phyloP scores from a whole-genome alignment of 176 grass and related monocot genomes.

The Phoenix roebelenii region DNA sequence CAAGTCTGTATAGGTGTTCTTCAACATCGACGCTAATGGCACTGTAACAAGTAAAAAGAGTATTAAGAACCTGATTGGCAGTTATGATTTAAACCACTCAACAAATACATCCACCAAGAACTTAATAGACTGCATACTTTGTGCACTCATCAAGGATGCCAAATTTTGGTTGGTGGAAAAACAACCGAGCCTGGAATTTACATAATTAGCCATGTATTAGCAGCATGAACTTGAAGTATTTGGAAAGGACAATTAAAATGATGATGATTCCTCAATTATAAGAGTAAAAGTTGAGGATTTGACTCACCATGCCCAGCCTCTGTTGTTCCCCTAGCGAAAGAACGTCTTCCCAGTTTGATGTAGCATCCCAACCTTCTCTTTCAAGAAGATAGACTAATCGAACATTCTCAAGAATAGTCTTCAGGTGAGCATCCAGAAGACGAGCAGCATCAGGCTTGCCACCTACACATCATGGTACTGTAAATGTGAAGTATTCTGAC shows the following conservation, averaged over 20 bases:
- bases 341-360: constrained; percentile 86
- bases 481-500: background rate
- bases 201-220: background rate
- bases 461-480: constrained; percentile 24
- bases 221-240: background rate
- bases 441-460: constrained; percentile 29
- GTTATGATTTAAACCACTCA: background rate
- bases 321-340: constrained; percentile 90
- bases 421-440: constrained; percentile 69
- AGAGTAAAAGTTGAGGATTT: background rate
- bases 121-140: constrained; percentile 37
- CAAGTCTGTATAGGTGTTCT: constrained; percentile 86
- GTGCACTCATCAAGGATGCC: constrained; percentile 92
- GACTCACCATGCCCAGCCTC: constrained; percentile 87
- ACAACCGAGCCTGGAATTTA: constrained; percentile 69
- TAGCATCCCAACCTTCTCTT: constrained; percentile 95
- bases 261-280: too few species aligned
- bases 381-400: constrained; percentile 86
- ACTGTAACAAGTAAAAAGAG: constrained; percentile 26
- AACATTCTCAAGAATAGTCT: constrained; percentile 72
- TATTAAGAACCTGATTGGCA: constrained; percentile 22
- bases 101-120: too few species aligned
- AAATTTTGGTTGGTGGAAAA: constrained; percentile 89
- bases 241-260: too few species aligned
- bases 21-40: constrained; percentile 97